Evolutionary conservation across 2,329 filamentous ascomycete species (phyloP).

Genomic region (Bipolaris oryzae): DNA sequence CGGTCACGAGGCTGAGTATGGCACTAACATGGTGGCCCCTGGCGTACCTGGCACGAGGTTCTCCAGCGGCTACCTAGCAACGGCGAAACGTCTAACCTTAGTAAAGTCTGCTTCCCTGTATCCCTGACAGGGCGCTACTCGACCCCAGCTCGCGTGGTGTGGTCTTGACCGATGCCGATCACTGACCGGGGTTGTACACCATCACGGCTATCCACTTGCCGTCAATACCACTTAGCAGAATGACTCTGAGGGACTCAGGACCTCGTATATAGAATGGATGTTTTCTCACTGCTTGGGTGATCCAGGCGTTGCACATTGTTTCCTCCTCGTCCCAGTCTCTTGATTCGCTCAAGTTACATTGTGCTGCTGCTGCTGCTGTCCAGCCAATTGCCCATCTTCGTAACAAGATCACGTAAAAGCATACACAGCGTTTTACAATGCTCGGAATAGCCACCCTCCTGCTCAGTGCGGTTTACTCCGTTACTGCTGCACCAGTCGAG

Average conservation of each 20-base stretch:
- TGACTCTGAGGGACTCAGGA: neutral
- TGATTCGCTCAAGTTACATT: neutral
- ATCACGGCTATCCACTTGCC: neutral
- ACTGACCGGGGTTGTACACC: conserved; percentile 1
- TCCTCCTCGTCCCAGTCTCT: neutral
- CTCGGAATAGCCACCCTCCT: conserved; percentile 26
- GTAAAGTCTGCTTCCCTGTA: conserved; percentile 3
- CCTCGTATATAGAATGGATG: conserved; percentile 6
- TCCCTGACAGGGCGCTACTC: neutral
- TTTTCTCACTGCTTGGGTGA: neutral
- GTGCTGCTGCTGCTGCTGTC: neutral
- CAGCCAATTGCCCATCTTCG: neutral
- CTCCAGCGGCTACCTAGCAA: neutral
- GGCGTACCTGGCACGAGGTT: conserved; percentile 2
- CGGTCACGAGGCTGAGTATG: neutral
- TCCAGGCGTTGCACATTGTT: neutral
- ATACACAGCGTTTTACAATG: conserved; percentile 18
- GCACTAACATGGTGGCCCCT: conserved; percentile 2
- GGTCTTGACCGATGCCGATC: conserved; percentile 3
- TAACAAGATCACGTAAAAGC: neutral
- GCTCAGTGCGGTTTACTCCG: conserved; percentile 28
- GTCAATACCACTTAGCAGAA: neutral
- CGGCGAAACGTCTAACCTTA: conserved; percentile 15
- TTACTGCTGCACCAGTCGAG: conserved; percentile 36
- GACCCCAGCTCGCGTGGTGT: conserved; percentile 2